Base-by-base conservation (phyloP, 495 filamentous ascomycete genomes). In the Daldinia vernicosa region DNA sequence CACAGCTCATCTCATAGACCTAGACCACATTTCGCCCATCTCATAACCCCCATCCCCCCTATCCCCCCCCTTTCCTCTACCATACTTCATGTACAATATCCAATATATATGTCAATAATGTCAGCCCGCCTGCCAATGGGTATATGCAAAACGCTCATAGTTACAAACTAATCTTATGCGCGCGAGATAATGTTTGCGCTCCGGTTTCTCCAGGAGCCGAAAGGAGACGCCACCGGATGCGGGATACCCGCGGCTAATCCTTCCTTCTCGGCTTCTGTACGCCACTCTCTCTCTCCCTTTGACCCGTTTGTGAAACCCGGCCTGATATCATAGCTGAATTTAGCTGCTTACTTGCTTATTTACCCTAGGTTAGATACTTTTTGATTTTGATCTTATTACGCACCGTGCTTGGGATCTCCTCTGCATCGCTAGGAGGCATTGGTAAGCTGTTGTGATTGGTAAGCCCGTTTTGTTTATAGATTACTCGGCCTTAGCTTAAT, bases 81-180 rank as follows among this genome's bases (percentile, higher is more conserved):
- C 50, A 15, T 30, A 28, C 27, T 53, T 58, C 32, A 37, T 26
- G 35, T 60, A 60, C 37, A 14, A 27, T 22, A 60, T 60, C 37
- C 37, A 43, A 60, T 60, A 60, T 57, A 57, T 43, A 40, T 43
- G 12, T 19, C 35, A 60, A 60, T 43, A 43, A 43, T 28, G 45
- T 17, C 37, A 60, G 56, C 37, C 12, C 56, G 56, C 32, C 15
- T 55, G 43, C 50, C 50, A 35, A 47, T 33, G 37, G 37, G 51
- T 47, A 67, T 61, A 61, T 67, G 57, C 57, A 61, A 53, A 61
- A 61, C 55, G 37, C 57, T 39, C 35, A 37, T 14, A 37, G n/a
- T 24, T 54, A 53, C 45, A 61, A 61, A 47, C 50, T 40, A 66
- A 66, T 66, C 43, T 66, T 66, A 59, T 39, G 45, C 26, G 28